A percentile compares a stretch with the other conserved stretches of the same genome.
These are phyloP conservation scores for Mayamaea pseudoterrestris DNA, from an alignment of 108 stramenopile genomes.

Conservation along the genomic window DNA sequence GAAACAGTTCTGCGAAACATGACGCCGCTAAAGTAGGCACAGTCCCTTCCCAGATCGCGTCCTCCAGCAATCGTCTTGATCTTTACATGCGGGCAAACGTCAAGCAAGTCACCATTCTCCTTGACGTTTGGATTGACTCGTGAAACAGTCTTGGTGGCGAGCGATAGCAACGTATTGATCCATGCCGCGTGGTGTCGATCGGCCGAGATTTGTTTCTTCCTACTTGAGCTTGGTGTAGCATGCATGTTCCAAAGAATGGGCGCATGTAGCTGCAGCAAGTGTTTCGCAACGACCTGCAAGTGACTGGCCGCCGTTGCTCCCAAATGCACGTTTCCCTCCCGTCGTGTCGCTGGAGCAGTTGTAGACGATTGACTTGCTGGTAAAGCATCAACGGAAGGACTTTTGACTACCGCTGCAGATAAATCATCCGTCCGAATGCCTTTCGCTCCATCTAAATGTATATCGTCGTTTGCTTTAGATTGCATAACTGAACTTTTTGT, in stretches of 20 bases:
- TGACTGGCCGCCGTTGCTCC: conserved; percentile 49
- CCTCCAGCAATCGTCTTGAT: conserved; percentile 83
- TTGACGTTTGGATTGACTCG: conserved; percentile 86
- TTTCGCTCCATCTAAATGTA: neutral
- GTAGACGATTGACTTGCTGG: neutral
- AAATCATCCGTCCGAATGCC: neutral
- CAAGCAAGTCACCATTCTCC: conserved; percentile 66
- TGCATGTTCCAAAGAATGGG: conserved; percentile 49
- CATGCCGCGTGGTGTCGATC: too few species aligned
- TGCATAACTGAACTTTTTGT: neutral
- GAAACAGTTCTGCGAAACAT: conserved; percentile 84
- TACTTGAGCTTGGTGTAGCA: conserved; percentile 10
- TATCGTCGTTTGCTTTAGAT: neutral
- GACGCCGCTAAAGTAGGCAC: conserved; percentile 80
- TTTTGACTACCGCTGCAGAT: neutral
- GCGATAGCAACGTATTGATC: conserved; percentile 64
- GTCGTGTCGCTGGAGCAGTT: neutral
- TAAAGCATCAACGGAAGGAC: neutral
- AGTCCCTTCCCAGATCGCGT: conserved; percentile 49
- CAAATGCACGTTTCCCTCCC: conserved; percentile 32
- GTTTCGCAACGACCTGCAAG: conserved; percentile 54
- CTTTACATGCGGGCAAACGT: conserved; percentile 60
- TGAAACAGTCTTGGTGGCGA: conserved; percentile 68
- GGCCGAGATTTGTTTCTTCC: too few species aligned
- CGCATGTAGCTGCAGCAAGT: conserved; percentile 53